A percentile compares a stretch with the other conserved stretches of the same genome.
Evolutionary conservation across 345 rosid species (phyloP).

Genomic region (Aquilaria sinensis): DNA sequence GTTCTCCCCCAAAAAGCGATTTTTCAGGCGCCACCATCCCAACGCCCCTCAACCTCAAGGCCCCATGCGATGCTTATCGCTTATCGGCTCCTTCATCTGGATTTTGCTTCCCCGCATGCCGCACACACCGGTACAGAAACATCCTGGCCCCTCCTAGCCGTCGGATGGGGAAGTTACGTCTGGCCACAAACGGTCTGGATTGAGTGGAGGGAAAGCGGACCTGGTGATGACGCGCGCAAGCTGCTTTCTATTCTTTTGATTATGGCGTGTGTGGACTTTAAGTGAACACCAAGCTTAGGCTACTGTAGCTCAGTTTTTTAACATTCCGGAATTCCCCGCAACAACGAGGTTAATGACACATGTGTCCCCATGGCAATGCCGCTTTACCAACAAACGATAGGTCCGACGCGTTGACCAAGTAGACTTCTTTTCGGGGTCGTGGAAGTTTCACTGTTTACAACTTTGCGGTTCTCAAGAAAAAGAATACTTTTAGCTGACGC

Average conservation of each 20-base stretch:
- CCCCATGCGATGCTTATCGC: conserved; percentile 26
- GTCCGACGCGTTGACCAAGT: conserved; percentile 8
- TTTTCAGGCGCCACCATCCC: neutral
- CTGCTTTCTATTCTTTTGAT: conserved; percentile 10
- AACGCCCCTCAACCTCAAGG: neutral
- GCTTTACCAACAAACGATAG: neutral
- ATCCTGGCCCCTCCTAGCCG: neutral
- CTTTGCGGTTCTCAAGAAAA: conserved; percentile 7
- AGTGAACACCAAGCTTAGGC: conserved; percentile 6
- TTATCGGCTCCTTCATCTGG: too few species aligned
- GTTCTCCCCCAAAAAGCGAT: conserved; percentile 1
- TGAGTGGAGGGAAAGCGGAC: neutral
- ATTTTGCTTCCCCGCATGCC: neutral
- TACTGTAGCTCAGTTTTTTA: conserved; percentile 6
- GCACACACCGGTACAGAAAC: neutral
- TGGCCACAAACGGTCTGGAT: neutral
- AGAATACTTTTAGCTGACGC: neutral
- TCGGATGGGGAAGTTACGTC: neutral
- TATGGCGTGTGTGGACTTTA: conserved; percentile 16
- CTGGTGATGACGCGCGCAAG: conserved; percentile 2
- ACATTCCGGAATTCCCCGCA: conserved; percentile 16
- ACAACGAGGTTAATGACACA: conserved; percentile 8
- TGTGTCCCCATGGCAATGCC: conserved; percentile 9
- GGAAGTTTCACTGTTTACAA: conserved; percentile 8
- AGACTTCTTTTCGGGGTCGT: neutral